These are phyloP conservation scores for Pyrenophora seminiperda DNA, from an alignment of 2,329 filamentous ascomycete genomes.

Conservation along the genomic window DNA sequence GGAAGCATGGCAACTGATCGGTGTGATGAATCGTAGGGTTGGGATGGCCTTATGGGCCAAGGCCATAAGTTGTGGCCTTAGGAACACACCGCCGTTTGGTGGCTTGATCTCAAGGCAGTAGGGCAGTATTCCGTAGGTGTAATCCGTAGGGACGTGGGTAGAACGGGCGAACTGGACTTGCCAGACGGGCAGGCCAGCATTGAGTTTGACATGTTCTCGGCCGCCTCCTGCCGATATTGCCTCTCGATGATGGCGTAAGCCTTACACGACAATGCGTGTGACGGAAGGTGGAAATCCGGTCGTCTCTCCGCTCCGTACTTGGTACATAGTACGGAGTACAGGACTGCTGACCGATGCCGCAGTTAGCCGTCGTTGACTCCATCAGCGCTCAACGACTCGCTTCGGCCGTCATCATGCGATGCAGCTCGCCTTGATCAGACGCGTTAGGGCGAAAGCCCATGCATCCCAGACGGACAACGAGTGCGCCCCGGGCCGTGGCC, in stretches of 20 bases:
- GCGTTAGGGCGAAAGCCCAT: constrained; percentile 26
- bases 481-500: constrained; percentile 43
- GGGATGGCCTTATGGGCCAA: constrained; percentile 6
- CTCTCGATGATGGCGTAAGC: constrained; percentile 17
- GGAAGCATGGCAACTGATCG: constrained; percentile 16
- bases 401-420: constrained; percentile 22
- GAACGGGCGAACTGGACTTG: background rate
- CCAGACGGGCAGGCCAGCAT: too few relatives aligned
- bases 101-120: background rate
- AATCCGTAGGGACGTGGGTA: background rate
- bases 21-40: constrained; percentile 23
- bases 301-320: constrained; percentile 18
- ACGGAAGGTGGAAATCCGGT: constrained; percentile 4
- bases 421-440: constrained; percentile 31
- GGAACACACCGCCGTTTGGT: constrained; percentile 22
- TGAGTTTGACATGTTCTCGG: constrained; percentile 4
- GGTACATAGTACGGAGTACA: too few relatives aligned
- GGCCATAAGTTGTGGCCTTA: constrained; percentile 9
- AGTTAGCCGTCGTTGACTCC: constrained; percentile 25
- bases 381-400: constrained; percentile 15
- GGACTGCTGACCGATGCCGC: constrained; percentile 29
- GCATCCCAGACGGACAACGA: constrained; percentile 28
- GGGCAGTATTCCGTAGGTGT: too few relatives aligned
- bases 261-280: constrained; percentile 11
- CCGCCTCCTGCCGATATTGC: too few relatives aligned